phyloP scores from a whole-genome alignment of 345 rosid species.

The Salix exigua region DNA sequence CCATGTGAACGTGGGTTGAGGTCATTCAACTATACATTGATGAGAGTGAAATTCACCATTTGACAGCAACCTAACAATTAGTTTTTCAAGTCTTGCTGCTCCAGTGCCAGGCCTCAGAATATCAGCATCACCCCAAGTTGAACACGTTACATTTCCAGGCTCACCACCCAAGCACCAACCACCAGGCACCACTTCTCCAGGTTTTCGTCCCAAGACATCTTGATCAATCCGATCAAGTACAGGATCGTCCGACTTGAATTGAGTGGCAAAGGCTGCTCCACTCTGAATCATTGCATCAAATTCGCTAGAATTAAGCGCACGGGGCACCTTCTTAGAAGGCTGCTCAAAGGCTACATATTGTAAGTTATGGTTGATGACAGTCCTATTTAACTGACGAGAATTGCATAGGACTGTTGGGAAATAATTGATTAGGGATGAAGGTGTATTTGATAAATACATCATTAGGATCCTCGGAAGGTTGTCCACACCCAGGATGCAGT shows the following conservation, averaged over 20 bases:
- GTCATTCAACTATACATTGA: conserved; percentile 57
- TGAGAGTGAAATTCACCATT: conserved; percentile 46
- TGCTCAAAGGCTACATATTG: conserved; percentile 49
- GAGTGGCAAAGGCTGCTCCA: conserved; percentile 85
- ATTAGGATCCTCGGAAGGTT: conserved; percentile 87
- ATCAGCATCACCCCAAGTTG: conserved; percentile 85
- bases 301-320: conserved; percentile 48
- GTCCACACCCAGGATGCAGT: conserved; percentile 75
- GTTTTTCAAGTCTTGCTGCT: conserved; percentile 65
- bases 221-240: conserved; percentile 70
- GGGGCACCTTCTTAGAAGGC: conserved; percentile 35
- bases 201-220: conserved; percentile 59
- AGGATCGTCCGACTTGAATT: conserved; percentile 42
- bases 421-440: conserved; percentile 64
- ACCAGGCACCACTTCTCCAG: conserved; percentile 62
- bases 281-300: conserved; percentile 60
- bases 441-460: conserved; percentile 87
- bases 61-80: conserved; percentile 49
- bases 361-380: conserved; percentile 67
- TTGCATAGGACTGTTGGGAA: conserved; percentile 82
- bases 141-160: conserved; percentile 47
- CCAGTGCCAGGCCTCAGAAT: conserved; percentile 80
- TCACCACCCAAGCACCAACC: conserved; percentile 96
- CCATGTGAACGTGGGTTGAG: neutral
- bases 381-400: conserved; percentile 52